Base-by-base conservation (phyloP, 805 yeast species). In the Saturnispora mendoncae region DNA sequence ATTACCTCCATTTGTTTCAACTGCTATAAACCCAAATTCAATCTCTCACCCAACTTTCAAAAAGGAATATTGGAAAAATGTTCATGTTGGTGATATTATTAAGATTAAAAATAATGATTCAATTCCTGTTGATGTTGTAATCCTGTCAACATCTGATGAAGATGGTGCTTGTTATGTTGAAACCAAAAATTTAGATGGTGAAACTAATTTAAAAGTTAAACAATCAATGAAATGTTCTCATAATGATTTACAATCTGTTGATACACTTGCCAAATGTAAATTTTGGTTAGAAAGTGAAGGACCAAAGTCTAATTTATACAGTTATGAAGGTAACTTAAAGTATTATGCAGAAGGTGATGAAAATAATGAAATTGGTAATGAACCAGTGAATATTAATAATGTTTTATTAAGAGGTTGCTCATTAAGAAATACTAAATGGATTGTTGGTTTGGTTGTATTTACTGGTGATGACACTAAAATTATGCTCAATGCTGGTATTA, bases 391-490 rank as follows among this genome's bases (percentile, higher is more conserved):
- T 2, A 76, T 80, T 52, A 79, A 80, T 56, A 82, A 83, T 54
- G 53, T 82, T 56, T 60, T 84, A 32, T 60, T 84, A 31, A 73
- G 94, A 64, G 94, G 94, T 20, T 81, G 85, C 52, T 68, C 74
- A n/a, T 63, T 84, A 42, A 71, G 92, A 62, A 84, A 84, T 54
- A 83, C 92, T 1, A 80, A 79, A 58, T 84, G 92, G 92, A 86
- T 74, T 19, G 69, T 83, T 56, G 92, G 92, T 43, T 53, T 83
- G 21, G 92, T 82, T 14, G 66, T 74, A 3, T 83, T 79, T 61
- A 83, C 92, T 4, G 94, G 94, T 54, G 69, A 68, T 35, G 92
- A 84, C 49, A 74, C 94, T 3, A 84, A 84, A 53, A 82, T 83
- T 54, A 82, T 83, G 86, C 62, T 83, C 46, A 84, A 84, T 58